Evolutionary conservation across 2,329 filamentous ascomycete genomes (phyloP), one percentile per base, ranked within the genome.

Genomic region (Graphium sp.): DNA sequence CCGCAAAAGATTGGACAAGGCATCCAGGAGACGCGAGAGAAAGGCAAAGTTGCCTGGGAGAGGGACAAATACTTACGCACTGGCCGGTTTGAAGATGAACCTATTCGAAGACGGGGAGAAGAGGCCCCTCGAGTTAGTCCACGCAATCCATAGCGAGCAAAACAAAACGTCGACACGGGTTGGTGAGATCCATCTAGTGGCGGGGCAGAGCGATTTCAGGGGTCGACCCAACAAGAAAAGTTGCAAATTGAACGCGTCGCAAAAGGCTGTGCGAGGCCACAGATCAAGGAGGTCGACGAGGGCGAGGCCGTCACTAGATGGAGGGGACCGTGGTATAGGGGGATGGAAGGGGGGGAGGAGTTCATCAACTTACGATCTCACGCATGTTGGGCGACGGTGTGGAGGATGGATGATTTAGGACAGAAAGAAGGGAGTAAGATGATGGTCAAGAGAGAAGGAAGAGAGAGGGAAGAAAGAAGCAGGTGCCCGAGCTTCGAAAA

Each of bases 71-170:
- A 66, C 62, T 62, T 63, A 94, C 87, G 70, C 89, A 95, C 76
- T 98, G 89, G 62, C 89, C 89, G 72, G 89, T 98, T 70, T 98
- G 89, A 50, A 98, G 84, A 66, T 98, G 89, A 64, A 95, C 87
- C 87, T 95, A 53, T 68, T 49, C 83, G n/a, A n/a, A n/a, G n/a
- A n/a, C n/a, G n/a, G n/a, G n/a, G n/a, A n/a, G n/a, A n/a, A n/a
- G n/a, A n/a, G n/a, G n/a, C n/a, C n/a, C n/a, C n/a, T n/a, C n/a
- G n/a, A n/a, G n/a, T n/a, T n/a, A n/a, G n/a, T n/a, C n/a, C n/a
- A n/a, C n/a, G n/a, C n/a, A n/a, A n/a, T n/a, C n/a, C n/a, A n/a
- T n/a, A n/a, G n/a, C n/a, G n/a, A n/a, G n/a, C n/a, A n/a, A n/a
- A n/a, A n/a, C n/a, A n/a, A n/a, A n/a, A n/a, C n/a, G n/a, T n/a